phyloP scores from a whole-genome alignment of 495 filamentous ascomycete genomes.

The Penicillium pulvis region DNA sequence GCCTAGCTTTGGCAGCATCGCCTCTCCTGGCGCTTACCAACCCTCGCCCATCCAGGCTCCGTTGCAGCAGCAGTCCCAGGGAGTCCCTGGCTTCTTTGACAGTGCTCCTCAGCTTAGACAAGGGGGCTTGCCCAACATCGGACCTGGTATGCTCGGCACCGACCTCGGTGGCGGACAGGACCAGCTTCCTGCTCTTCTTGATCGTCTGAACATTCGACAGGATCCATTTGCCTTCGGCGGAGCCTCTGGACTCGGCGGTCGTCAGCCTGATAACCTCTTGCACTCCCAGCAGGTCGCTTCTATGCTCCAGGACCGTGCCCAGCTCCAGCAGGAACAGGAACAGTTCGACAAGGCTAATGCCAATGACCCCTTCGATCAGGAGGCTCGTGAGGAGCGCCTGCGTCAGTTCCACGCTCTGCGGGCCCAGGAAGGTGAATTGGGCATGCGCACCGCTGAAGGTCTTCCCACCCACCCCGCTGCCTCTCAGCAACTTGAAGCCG shows the following conservation, averaged over 20 bases:
- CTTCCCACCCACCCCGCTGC: constrained; percentile 44
- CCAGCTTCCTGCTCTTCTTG: constrained; percentile 61
- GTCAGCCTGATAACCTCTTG: constrained; percentile 54
- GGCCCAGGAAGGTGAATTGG: constrained; percentile 52
- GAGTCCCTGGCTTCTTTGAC: constrained; percentile 74
- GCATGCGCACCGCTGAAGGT: constrained; percentile 44
- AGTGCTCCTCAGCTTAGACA: constrained; percentile 42
- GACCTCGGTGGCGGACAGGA: constrained; percentile 56
- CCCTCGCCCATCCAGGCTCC: constrained; percentile 74
- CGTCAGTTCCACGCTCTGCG: constrained; percentile 65
- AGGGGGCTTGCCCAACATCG: constrained; percentile 41
- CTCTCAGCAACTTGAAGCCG: constrained; percentile 27
- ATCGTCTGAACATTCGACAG: constrained; percentile 58
- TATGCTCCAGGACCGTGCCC: constrained; percentile 62
- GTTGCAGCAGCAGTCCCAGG: constrained; percentile 50
- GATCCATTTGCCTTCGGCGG: constrained; percentile 56
- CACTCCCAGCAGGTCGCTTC: constrained; percentile 61
- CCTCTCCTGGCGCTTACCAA: constrained; percentile 77
- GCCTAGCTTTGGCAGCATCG: constrained; percentile 89
- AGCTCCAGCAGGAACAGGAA: constrained; percentile 64
- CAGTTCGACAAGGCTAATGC: constrained; percentile 55
- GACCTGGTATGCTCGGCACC: constrained; percentile 55
- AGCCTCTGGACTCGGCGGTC: constrained; percentile 48
- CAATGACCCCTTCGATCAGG: constrained; percentile 51
- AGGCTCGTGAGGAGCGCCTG: constrained; percentile 58